A percentile compares a stretch with the other conserved stretches of the same genome.
These are phyloP conservation scores for Fusarium sp. DNA, from an alignment of 2,329 filamentous ascomycete species.

Conservation along the genomic window DNA sequence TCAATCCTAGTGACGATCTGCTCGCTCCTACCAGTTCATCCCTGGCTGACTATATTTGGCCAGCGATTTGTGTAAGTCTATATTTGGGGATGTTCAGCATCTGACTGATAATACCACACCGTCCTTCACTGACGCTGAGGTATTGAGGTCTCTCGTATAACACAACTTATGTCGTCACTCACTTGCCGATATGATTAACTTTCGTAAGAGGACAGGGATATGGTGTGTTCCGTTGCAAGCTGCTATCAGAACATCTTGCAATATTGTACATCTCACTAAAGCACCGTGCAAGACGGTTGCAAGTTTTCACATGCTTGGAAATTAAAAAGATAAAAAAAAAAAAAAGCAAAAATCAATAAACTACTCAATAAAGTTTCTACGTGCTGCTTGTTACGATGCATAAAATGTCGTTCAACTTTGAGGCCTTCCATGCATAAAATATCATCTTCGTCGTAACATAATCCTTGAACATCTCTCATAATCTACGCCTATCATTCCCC, in stretches of 20 bases:
- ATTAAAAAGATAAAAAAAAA: not conserved
- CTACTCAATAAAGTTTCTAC: not conserved
- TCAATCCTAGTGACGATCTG: conserved; percentile 4
- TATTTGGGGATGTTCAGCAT: not conserved
- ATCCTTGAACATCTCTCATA: not conserved
- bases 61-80: not conserved
- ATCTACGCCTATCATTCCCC: not conserved
- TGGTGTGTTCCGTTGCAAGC: not conserved
- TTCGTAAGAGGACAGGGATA: not conserved
- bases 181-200: not conserved
- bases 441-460: not conserved
- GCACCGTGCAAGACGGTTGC: not conserved
- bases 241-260: not conserved
- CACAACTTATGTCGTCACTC: not conserved
- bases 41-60: not conserved
- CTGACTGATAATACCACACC: not conserved
- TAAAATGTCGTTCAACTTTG: not conserved
- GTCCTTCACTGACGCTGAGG: not conserved
- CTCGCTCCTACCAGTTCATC: not conserved
- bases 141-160: not conserved
- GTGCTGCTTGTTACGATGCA: not conserved
- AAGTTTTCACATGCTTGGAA: not conserved
- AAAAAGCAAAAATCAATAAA: not conserved
- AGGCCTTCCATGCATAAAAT: not conserved
- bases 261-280: not conserved